A percentile compares a stretch with the other conserved stretches of the same genome.
phyloP scores from a whole-genome alignment of 306 rosid species.

The Vigna nakashimae region DNA sequence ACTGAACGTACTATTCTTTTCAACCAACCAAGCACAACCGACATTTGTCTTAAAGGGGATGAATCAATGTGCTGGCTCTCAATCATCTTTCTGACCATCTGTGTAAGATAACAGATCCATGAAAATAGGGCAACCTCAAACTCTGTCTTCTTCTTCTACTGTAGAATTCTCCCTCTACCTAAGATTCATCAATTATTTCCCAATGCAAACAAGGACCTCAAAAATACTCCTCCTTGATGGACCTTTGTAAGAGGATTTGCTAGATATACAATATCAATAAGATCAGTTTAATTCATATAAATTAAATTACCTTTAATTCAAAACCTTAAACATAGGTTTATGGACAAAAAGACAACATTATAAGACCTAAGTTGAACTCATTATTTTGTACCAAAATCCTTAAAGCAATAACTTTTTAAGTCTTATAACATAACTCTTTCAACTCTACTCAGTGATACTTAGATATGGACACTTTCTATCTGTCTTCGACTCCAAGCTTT shows the following conservation, averaged over 20 bases:
- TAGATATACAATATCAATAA: too few relatives aligned
- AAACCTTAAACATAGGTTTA: too few relatives aligned
- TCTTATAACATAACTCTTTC: too few relatives aligned
- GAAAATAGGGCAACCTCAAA: slow-evolving; percentile 37
- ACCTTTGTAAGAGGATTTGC: too few relatives aligned
- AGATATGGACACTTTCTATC: too few relatives aligned
- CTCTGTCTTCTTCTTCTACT: slow-evolving; percentile 15
- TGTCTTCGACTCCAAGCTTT: neutral
- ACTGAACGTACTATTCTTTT: slow-evolving; percentile 46
- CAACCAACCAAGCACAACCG: slow-evolving; percentile 52
- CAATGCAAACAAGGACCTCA: neutral
- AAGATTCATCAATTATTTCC: slow-evolving; percentile 5
- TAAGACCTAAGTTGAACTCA: too few relatives aligned
- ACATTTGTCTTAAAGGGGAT: slow-evolving; percentile 69
- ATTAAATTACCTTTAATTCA: too few relatives aligned
- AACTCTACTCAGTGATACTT: too few relatives aligned
- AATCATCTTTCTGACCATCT: slow-evolving; percentile 44
- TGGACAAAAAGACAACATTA: too few relatives aligned
- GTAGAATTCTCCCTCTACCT: slow-evolving; percentile 5
- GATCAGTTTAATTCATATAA: too few relatives aligned
- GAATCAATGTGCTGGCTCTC: slow-evolving; percentile 66
- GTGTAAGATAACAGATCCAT: slow-evolving; percentile 36
- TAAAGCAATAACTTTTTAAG: too few relatives aligned
- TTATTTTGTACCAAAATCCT: too few relatives aligned
- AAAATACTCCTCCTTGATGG: neutral